Conservation (phyloP, 495 filamentous ascomycete species). For the Talaromyces proteolyticus region DNA sequence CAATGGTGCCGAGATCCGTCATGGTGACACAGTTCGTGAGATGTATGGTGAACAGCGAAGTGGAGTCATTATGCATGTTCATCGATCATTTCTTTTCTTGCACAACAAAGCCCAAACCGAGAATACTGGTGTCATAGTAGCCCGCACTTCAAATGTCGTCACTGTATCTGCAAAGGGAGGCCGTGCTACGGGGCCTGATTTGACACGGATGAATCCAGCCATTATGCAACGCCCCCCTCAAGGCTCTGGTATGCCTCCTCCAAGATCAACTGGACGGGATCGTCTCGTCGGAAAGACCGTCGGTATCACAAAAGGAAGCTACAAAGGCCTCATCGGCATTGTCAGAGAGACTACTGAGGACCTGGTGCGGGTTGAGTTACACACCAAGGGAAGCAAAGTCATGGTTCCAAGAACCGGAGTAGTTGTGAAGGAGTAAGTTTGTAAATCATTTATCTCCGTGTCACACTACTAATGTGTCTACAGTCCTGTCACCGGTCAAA, state of each 20-base stretch:
- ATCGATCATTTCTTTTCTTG: conserved; percentile 82
- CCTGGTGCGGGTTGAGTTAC: conserved; percentile 82
- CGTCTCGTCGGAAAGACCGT: conserved; percentile 88
- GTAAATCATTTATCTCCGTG: background rate
- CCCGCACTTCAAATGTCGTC: conserved; percentile 75
- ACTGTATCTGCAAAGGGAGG: conserved; percentile 91
- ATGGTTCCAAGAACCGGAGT: conserved; percentile 72
- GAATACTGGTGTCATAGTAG: conserved; percentile 86
- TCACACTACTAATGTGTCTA: conserved; percentile 14
- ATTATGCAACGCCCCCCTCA: conserved; percentile 55
- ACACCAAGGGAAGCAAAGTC: conserved; percentile 84
- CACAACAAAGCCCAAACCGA: conserved; percentile 79
- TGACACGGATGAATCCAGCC: conserved; percentile 90
- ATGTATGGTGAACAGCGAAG: conserved; percentile 75
- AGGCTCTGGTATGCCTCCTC: conserved; percentile 63
- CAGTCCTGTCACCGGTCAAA: conserved; percentile 62
- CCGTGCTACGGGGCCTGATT: conserved; percentile 63
- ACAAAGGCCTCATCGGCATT: conserved; percentile 91
- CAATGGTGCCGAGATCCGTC: conserved; percentile 86
- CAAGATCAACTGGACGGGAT: conserved; percentile 72
- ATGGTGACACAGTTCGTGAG: conserved; percentile 90
- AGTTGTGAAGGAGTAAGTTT: conserved; percentile 68
- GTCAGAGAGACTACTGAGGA: conserved; percentile 87
- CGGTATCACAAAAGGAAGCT: conserved; percentile 70
- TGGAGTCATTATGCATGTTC: conserved; percentile 86